Evolutionary conservation across 2,329 filamentous ascomycete species (phyloP), one percentile per base, ranked within the genome.

Genomic region (Gnomoniopsis sp.): DNA sequence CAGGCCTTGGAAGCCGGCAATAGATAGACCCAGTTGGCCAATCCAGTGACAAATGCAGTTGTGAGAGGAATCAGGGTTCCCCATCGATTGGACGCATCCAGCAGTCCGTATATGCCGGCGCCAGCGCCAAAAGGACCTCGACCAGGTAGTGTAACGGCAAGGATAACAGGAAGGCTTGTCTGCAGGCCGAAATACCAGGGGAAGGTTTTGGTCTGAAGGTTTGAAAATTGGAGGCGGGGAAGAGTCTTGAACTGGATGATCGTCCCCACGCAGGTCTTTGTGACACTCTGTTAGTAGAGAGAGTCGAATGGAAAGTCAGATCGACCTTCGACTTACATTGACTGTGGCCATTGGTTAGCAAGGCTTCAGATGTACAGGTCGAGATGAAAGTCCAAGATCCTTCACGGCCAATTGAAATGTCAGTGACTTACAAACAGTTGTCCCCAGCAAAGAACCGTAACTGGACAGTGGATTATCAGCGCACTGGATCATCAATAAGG

Each of bases 101-200:
- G 69, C 1, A 90, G 74, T 14, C 86, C 86, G 10, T 71, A 67
- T 55, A 87, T 55, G 51, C 84, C 74, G 49, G 74, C 74, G 58
- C 77, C 63, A 34, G 81, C 59, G 61, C 84, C 74, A 53, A 77
- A 75, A 58, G 80, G 64, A 51, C 70, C 69, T 50, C 64, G 70
- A n/a, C 84, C 86, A 6, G 92, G 92, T 70, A 91, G 93, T 4
- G 93, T 97, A 57, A 96, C 70, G 21, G 89, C 88, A 19, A 97
- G 78, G 22, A 90, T 69, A 17, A 88, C 72, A 0, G 95, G 91
- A 1, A 93, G 77, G 6, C 82, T 80, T 3, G 91, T 87, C 76
- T 98, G 93, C 58, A 98, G 77, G 49, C 84, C 79, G 72, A 98
- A 98, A 79, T 96, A 99, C 67, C 91, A 81, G 36, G 91, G 91